Base-by-base conservation (phyloP, 768 basidiomycete species). In the Boletus huronensis region DNA sequence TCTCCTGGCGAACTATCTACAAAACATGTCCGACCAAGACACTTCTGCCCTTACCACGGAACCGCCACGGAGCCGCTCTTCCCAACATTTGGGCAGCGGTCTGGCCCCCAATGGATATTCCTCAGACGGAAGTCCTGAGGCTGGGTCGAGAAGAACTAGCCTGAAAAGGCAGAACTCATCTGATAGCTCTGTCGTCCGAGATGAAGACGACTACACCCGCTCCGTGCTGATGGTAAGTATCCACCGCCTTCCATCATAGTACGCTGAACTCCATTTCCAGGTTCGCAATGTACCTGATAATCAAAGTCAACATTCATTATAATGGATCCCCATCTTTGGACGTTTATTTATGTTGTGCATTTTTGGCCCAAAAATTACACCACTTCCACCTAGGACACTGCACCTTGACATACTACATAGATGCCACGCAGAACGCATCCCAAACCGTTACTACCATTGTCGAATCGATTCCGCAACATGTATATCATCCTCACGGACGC, bases 141-240 rank as follows among this genome's bases (percentile, higher is more conserved):
- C 63, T 48, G 47, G 48, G 40, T 58, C 70, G 41, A 62, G 65
- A 52, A 48, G 67, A 53, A 45, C 65, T 35, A 64, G 62, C 13
- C 46, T 64, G 29, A 61, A 55, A 39, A 50, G 59, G 41, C 58
- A 57, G 47, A 62, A 58, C 52, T 67, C 63, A 1, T 57, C 61
- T n/a, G 52, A 60, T 43, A 60, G 61, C 34, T 59, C 58, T n/a
- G 59, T 58, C 36, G 40, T 76, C 42, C 72, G 69, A 57, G 82
- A 85, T 59, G 77, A 81, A 28, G 79, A 82, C 55, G 83, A 82
- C 55, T 82, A 82, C 70, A 79, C 77, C 21, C 72, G 78, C 44
- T 77, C 75, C 48, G 81, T 84, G 25, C 75, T 85, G 56, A 81
- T 74, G 57, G 84, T 79, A 67, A 61, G 79, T 70, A 19, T 42